Conservation (phyloP, 78 protist species). For the Tieghemostelium lacteum region DNA sequence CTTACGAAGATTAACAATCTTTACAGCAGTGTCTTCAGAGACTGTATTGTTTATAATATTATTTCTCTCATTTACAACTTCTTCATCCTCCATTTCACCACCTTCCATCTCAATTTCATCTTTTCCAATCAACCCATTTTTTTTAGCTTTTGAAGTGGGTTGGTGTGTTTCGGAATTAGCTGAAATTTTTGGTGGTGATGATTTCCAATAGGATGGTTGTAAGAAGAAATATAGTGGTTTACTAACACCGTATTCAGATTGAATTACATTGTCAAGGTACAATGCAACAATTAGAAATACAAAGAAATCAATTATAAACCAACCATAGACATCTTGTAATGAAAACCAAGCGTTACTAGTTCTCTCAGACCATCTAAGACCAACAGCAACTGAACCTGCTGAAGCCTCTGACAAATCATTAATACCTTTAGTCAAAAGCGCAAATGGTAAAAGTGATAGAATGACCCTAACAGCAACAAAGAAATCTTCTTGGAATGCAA, state of each 20-base stretch:
- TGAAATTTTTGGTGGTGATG: conserved; percentile 2
- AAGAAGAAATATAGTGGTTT: conserved; percentile 5
- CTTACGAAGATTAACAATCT: conserved; percentile 12
- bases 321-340: conserved; percentile 17
- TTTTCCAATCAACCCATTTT: conserved; percentile 7
- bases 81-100: too few relatives aligned
- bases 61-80: conserved; percentile 15
- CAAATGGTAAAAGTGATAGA: conserved; percentile 47
- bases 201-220: conserved; percentile 26
- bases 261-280: conserved; percentile 80
- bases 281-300: conserved; percentile 36
- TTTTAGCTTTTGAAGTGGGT: too few relatives aligned
- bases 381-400: background rate
- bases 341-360: conserved; percentile 13
- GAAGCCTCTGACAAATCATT: conserved; percentile 16
- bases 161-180: background rate
- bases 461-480: background rate
- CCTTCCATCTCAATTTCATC: background rate
- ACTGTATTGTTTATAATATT: background rate
- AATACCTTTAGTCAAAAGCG: conserved; percentile 67
- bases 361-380: conserved; percentile 71
- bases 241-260: conserved; percentile 11
- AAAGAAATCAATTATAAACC: conserved; percentile 63
- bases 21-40: conserved; percentile 17
- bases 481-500: conserved; percentile 3